Percentiles rank a stretch among this genome's conserved stretches.
Evolutionary conservation across 495 filamentous ascomycete species (phyloP).

Genomic region (Daldinia loculata): DNA sequence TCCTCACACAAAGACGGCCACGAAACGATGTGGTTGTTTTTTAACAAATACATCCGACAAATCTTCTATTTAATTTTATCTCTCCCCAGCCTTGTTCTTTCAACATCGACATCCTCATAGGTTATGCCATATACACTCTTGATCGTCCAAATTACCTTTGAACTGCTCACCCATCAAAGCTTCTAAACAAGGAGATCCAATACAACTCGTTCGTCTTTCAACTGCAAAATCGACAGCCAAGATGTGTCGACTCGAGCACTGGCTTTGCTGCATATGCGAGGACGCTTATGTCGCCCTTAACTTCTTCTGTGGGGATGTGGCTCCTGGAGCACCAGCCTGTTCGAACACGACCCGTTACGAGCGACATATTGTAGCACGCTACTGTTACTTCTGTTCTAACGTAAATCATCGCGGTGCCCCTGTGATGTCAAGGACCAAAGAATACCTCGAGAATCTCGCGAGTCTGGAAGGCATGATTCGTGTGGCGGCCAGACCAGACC

Average conservation of each 20-base stretch:
- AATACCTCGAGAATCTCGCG: neutral
- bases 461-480: neutral
- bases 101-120: neutral
- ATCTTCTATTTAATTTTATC: neutral
- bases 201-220: neutral
- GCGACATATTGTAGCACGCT: neutral
- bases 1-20: neutral
- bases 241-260: slow-evolving; percentile 1
- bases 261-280: slow-evolving; percentile 1
- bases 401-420: neutral
- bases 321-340: neutral
- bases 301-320: neutral
- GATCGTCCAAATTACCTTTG: neutral
- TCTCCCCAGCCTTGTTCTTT: neutral
- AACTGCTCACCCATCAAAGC: neutral
- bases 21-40: neutral
- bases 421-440: neutral
- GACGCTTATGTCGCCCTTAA: neutral
- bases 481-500: neutral
- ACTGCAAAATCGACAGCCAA: neutral
- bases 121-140: neutral
- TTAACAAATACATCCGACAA: neutral
- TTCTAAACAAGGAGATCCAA: neutral
- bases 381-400: neutral
- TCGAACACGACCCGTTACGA: neutral